These are phyloP conservation scores for Puccinia brachypodii DNA, from an alignment of 1,284 basidiomycete species.

Conservation along the genomic window DNA sequence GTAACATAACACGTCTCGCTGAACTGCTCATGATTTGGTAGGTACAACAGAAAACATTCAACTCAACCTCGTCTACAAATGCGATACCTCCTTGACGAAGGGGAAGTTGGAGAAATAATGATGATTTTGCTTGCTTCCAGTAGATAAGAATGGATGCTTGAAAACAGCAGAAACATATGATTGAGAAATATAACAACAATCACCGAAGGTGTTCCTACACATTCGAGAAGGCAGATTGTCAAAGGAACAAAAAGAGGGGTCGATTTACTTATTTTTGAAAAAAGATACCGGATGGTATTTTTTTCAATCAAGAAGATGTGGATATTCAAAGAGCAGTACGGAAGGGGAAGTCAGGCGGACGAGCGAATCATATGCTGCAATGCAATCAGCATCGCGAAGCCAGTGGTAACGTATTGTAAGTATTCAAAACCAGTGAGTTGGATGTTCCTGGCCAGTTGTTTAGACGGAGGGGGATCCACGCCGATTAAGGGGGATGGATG, in stretches of 20 bases:
- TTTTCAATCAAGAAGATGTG: neutral
- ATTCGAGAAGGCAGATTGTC: neutral
- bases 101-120: neutral
- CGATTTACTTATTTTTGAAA: neutral
- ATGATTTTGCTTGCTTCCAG: neutral
- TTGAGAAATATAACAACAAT: neutral
- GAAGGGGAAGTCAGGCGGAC: neutral
- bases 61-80: no score
- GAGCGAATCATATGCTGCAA: slow-evolving; percentile 12
- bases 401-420: slow-evolving; percentile 19
- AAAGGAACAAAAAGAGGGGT: neutral
- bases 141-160: neutral
- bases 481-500: neutral
- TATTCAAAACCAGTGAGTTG: slow-evolving; percentile 24
- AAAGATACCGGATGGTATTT: neutral
- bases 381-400: slow-evolving; percentile 8
- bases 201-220: neutral
- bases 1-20: no score
- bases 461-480: neutral
- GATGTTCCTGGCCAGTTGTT: neutral
- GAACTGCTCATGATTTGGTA: no score
- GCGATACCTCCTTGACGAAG: no score
- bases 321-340: neutral
- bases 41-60: no score
- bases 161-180: neutral